Evolutionary conservation across 148 eudicot genomes (phyloP).

Genomic region (Rheum nobile): DNA sequence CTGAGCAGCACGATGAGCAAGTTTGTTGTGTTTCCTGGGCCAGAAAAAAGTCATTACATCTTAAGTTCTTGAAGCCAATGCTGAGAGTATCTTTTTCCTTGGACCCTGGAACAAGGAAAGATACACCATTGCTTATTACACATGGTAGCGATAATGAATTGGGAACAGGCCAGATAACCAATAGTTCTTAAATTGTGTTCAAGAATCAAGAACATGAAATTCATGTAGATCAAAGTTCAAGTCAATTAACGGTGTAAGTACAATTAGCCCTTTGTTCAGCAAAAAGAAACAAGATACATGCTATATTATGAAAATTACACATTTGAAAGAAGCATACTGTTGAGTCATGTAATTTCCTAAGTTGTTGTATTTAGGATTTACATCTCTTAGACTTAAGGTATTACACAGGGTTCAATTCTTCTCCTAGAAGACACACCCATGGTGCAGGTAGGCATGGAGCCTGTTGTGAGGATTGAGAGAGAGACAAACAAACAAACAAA

Average conservation of each 20-base stretch:
- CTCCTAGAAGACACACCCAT: no score
- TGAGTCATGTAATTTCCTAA: no score
- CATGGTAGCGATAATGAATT: background rate
- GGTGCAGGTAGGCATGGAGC: no score
- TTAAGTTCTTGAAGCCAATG: background rate
- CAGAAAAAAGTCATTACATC: no score
- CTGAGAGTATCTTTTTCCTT: slow-evolving; percentile 60
- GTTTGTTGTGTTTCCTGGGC: no score
- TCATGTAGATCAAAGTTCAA: background rate
- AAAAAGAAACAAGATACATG: background rate
- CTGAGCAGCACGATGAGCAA: no score
- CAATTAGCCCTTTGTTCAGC: background rate
- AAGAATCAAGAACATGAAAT: background rate
- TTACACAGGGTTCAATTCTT: no score
- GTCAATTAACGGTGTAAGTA: background rate
- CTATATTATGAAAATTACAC: background rate
- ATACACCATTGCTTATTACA: background rate
- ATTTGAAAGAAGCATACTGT: background rate
- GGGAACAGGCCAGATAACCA: no score
- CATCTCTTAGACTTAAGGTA: no score
- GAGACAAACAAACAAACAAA: no score
- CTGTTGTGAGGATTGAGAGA: no score
- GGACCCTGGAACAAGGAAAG: slow-evolving; percentile 51
- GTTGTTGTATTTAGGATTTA: no score
- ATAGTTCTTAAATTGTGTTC: background rate